Conservation (phyloP, 2,329 filamentous ascomycete genomes). For the Fusarium sp. region DNA sequence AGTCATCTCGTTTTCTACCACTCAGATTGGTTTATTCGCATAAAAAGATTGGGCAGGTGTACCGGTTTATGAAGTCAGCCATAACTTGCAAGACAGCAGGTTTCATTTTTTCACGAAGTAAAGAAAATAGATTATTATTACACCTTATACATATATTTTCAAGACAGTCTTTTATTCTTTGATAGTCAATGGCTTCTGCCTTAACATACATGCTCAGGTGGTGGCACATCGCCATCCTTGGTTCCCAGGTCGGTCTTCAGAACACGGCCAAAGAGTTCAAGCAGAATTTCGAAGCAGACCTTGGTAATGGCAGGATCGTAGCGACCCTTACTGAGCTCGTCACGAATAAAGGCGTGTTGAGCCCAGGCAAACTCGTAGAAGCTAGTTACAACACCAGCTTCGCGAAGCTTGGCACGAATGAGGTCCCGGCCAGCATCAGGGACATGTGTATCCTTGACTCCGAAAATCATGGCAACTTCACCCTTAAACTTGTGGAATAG, state of each 20-base stretch:
- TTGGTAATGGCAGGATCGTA: conserved; percentile 90
- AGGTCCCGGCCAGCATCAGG: conserved; percentile 84
- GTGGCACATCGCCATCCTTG: conserved; percentile 67
- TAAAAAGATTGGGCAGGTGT: conserved; percentile 30
- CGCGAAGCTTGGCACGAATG: conserved; percentile 84
- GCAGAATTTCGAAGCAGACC: conserved; percentile 89
- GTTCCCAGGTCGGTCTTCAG: conserved; percentile 83
- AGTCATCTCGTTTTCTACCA: conserved; percentile 29
- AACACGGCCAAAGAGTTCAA: conserved; percentile 84
- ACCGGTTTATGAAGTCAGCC: conserved; percentile 33
- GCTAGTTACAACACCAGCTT: conserved; percentile 77
- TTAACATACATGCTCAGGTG: conserved; percentile 80
- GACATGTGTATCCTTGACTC: conserved; percentile 90
- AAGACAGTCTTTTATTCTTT: background rate
- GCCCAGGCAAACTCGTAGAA: conserved; percentile 95
- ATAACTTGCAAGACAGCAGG: conserved; percentile 28
- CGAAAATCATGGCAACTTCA: conserved; percentile 91
- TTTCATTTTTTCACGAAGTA: conserved; percentile 44
- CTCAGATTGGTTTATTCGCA: conserved; percentile 36
- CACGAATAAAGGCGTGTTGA: conserved; percentile 93
- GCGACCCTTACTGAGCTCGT: conserved; percentile 92
- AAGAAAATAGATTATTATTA: conserved; percentile 47
- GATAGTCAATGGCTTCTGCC: background rate
- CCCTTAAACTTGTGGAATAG: conserved; percentile 76
- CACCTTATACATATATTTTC: conserved; percentile 25